phyloP scores from a whole-genome alignment of 352 stramenopile genomes.

The Globisporangium ultimum region DNA sequence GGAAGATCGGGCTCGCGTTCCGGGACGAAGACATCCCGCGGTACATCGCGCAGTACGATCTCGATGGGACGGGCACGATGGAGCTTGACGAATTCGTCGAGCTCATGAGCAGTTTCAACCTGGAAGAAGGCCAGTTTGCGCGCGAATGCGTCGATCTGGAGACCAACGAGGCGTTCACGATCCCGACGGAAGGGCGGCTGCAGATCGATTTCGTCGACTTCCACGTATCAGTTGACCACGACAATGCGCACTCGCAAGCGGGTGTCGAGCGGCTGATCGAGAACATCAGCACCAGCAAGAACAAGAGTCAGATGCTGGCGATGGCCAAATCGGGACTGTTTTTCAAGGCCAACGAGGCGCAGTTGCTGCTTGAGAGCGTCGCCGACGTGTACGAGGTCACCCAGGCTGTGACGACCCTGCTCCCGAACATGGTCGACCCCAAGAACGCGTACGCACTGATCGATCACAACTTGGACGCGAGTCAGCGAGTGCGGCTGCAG shows the following conservation, averaged over 20 bases:
- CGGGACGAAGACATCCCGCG: slow-evolving; percentile 64
- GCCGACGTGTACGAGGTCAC: slow-evolving; percentile 59
- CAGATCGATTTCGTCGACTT: slow-evolving; percentile 75
- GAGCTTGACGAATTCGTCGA: slow-evolving; percentile 79
- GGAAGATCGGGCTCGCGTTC: slow-evolving; percentile 39
- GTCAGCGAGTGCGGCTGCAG: slow-evolving; percentile 54
- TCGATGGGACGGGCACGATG: slow-evolving; percentile 67
- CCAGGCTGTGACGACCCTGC: slow-evolving; percentile 55
- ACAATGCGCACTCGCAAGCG: slow-evolving; percentile 64
- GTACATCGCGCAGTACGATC: slow-evolving; percentile 68
- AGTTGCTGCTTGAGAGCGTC: slow-evolving; percentile 65
- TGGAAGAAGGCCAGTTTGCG: slow-evolving; percentile 38
- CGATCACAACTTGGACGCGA: slow-evolving; percentile 52
- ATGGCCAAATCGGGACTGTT: slow-evolving; percentile 76
- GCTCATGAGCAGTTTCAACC: slow-evolving; percentile 66
- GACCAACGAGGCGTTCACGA: slow-evolving; percentile 53
- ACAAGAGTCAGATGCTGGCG: slow-evolving; percentile 74
- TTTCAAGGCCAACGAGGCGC: slow-evolving; percentile 64
- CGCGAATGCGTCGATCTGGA: slow-evolving; percentile 64
- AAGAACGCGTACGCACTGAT: slow-evolving; percentile 62
- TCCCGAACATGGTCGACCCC: slow-evolving; percentile 74
- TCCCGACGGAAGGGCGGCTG: slow-evolving; percentile 54
- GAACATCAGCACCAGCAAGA: slow-evolving; percentile 73
- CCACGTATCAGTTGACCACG: slow-evolving; percentile 61
- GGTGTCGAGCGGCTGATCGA: slow-evolving; percentile 71